phyloP scores from a whole-genome alignment of 805 yeast genomes.

The Phaffomyces thermotolerans region DNA sequence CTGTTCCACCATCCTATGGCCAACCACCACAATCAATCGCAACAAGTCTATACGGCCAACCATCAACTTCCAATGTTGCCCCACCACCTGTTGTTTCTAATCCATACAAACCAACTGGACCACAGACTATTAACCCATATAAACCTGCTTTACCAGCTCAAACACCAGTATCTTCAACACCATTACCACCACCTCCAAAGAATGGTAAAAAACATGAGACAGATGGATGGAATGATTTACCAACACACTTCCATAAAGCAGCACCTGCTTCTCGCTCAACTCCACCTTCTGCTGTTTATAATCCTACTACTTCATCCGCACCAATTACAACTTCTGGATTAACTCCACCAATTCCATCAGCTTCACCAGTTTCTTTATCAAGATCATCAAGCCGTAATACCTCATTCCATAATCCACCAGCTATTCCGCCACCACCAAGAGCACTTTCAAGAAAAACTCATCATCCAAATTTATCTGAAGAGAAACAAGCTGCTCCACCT shows the following conservation, averaged over 20 bases:
- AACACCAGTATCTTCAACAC: conserved; percentile 12
- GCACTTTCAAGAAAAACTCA: conserved; percentile 23
- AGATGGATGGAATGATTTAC: conserved; percentile 71
- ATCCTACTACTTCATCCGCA: conserved; percentile 4
- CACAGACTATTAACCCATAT: conserved; percentile 19
- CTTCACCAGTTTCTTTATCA: conserved; percentile 11
- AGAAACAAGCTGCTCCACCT: conserved; percentile 20
- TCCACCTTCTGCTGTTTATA: conserved; percentile 33
- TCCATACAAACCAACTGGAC: conserved; percentile 19
- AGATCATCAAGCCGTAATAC: conserved; percentile 14
- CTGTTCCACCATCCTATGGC: conserved; percentile 2
- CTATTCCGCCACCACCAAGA: conserved; percentile 30
- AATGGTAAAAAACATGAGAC: conserved; percentile 35
- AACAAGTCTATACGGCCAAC: conserved; percentile 12
- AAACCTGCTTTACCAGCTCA: conserved; percentile 24
- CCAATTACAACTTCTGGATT: conserved; percentile 15
- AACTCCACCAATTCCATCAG: conserved; percentile 13
- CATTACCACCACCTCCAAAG: conserved; percentile 24
- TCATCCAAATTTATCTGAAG: conserved; percentile 8
- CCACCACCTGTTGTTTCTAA: conserved; percentile 1
- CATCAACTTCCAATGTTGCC: conserved; percentile 1
- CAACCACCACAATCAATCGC: conserved; percentile 3
- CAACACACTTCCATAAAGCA: conserved; percentile 39
- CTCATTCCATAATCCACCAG: conserved; percentile 22
- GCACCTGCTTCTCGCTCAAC: conserved; percentile 33